Evolutionary conservation across 2,329 filamentous ascomycete species (phyloP).

Genomic region (Colletotrichum sp.): DNA sequence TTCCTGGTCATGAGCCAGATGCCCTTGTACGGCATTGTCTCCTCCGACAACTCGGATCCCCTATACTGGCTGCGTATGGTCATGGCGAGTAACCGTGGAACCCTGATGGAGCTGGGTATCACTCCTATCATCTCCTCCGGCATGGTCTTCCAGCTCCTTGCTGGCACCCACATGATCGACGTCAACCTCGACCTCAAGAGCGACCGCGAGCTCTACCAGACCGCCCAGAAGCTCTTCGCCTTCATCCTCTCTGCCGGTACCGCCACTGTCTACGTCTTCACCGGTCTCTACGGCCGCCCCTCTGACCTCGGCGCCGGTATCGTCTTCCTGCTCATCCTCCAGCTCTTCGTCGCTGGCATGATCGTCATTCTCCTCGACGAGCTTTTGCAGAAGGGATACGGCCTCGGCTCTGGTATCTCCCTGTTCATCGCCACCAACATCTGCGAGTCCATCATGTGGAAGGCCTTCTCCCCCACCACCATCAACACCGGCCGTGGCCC

Average conservation of each 20-base stretch:
- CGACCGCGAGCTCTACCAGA: slow-evolving; percentile 99
- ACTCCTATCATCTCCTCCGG: slow-evolving; percentile 99
- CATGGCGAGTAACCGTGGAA: slow-evolving; percentile 97
- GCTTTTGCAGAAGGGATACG: slow-evolving; percentile 99
- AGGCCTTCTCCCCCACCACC: slow-evolving; percentile 98
- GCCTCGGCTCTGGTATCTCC: slow-evolving; percentile 96
- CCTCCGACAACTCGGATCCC: slow-evolving; percentile 96
- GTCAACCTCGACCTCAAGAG: slow-evolving; percentile 99
- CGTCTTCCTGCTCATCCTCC: slow-evolving; percentile 96
- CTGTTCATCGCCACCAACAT: slow-evolving; percentile 99
- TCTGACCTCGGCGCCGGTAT: slow-evolving; percentile 97
- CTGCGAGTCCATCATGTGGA: slow-evolving; percentile 99
- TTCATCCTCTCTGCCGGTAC: slow-evolving; percentile 98
- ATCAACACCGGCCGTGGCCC: slow-evolving; percentile 99
- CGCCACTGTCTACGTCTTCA: slow-evolving; percentile 97
- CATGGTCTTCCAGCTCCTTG: slow-evolving; percentile 99
- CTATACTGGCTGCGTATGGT: slow-evolving; percentile 99
- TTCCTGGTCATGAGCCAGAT: slow-evolving; percentile 99
- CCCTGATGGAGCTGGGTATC: slow-evolving; percentile 94
- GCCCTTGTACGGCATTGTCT: slow-evolving; percentile 99
- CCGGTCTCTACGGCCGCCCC: slow-evolving; percentile 95
- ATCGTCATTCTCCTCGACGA: slow-evolving; percentile 99
- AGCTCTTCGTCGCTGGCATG: slow-evolving; percentile 95
- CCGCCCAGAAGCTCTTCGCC: slow-evolving; percentile 97
- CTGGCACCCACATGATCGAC: slow-evolving; percentile 99